A percentile compares a stretch with the other conserved stretches of the same genome.
phyloP scores from a whole-genome alignment of 73 alveolate genomes.

The Tetrahymena elliotti region DNA sequence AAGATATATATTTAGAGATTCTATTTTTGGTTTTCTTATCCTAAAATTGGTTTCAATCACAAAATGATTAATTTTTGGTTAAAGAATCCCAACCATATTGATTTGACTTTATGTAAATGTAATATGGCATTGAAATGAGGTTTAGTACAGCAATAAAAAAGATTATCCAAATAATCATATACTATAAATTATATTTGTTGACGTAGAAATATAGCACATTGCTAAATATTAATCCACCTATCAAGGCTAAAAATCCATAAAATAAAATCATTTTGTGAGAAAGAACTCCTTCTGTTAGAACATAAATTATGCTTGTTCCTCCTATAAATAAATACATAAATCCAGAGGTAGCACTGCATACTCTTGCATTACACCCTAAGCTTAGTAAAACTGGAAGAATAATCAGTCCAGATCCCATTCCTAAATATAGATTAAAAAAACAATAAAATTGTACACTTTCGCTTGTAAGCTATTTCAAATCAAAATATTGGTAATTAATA shows the following conservation, averaged over 20 bases:
- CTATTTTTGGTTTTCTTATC: background rate
- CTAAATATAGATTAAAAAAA: background rate
- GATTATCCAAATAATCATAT: background rate
- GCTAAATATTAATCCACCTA: background rate
- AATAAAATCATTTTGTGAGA: background rate
- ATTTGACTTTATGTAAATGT: background rate
- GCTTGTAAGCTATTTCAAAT: background rate
- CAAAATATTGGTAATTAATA: too few species aligned
- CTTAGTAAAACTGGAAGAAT: background rate
- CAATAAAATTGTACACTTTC: background rate
- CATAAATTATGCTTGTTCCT: background rate
- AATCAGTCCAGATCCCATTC: background rate
- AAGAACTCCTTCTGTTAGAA: background rate
- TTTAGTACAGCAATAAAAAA: background rate
- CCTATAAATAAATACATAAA: background rate
- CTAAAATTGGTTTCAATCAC: background rate
- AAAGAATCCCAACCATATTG: background rate
- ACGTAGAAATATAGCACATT: background rate
- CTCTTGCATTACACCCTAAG: background rate
- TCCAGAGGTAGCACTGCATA: background rate
- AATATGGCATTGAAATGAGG: background rate
- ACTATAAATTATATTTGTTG: background rate
- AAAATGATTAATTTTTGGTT: background rate
- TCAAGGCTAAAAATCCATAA: background rate
- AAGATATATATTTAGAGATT: too few species aligned